A percentile compares a stretch with the other conserved stretches of the same genome.
phyloP scores from a whole-genome alignment of 169 alveolate genomes.

The Plasmodium ovale region DNA sequence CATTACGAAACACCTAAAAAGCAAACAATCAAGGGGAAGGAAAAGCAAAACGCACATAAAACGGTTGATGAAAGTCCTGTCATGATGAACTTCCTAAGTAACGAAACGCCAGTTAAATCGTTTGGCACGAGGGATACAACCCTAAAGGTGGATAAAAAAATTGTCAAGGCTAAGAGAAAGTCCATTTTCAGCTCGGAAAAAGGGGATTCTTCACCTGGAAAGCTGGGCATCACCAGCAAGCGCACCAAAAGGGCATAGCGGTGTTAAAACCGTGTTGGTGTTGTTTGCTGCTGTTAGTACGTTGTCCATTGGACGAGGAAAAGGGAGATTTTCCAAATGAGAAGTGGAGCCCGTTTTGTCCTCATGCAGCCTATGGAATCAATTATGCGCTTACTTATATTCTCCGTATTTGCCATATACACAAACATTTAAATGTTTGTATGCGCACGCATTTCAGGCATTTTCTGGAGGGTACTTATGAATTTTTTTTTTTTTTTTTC shows the following conservation, averaged over 20 bases:
- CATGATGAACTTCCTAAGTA: conserved; percentile 25
- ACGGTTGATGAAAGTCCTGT: conserved; percentile 6
- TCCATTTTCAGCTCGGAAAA: conserved; percentile 23
- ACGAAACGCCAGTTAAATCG: conserved; percentile 43
- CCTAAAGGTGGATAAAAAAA: conserved; percentile 57
- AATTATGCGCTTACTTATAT: no score
- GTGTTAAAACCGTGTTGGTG: neutral
- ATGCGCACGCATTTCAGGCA: no score
- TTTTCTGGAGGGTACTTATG: no score
- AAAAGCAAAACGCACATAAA: conserved; percentile 4
- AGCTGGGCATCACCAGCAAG: conserved; percentile 15
- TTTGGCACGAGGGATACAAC: conserved; percentile 15
- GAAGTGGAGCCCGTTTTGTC: no score
- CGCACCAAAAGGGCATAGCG: conserved; percentile 27
- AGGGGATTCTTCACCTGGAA: conserved; percentile 41
- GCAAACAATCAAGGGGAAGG: conserved; percentile 11
- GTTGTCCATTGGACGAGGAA: no score
- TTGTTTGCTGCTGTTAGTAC: no score
- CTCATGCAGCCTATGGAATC: no score
- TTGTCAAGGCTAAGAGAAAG: conserved; percentile 41
- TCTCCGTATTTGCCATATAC: no score
- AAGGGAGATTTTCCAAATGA: no score
- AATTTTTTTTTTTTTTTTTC: neutral
- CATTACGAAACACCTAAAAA: conserved; percentile 65
- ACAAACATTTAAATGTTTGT: no score